Conservation (phyloP, 192 early-diverging fungal species). For the Mortierella antarctica region DNA sequence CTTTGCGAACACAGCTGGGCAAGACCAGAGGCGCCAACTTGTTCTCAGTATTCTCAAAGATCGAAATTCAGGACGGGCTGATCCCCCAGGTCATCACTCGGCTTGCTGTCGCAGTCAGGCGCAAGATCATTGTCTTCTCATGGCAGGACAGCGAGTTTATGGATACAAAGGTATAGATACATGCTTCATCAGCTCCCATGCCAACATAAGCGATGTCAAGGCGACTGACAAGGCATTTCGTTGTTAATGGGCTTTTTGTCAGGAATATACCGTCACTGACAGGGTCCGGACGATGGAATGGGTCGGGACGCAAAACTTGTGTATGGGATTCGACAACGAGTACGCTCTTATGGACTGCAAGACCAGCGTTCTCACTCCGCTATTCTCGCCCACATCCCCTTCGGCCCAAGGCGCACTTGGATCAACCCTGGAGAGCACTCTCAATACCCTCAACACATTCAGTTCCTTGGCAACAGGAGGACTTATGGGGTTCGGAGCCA, state of each 20-base stretch:
- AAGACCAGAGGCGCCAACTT: slow-evolving; percentile 82
- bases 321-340: slow-evolving; percentile 69
- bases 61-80: slow-evolving; percentile 71
- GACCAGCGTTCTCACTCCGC: slow-evolving; percentile 62
- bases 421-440: slow-evolving; percentile 51
- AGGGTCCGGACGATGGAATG: slow-evolving; percentile 81
- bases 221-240: too few relatives aligned
- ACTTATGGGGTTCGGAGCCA: slow-evolving; percentile 60
- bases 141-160: slow-evolving; percentile 81
- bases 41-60: slow-evolving; percentile 77
- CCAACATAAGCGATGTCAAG: too few relatives aligned
- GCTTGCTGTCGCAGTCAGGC: slow-evolving; percentile 78
- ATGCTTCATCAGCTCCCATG: neutral
- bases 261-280: slow-evolving; percentile 80
- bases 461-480: slow-evolving; percentile 37
- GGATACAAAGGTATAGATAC: slow-evolving; percentile 64
- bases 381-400: slow-evolving; percentile 62
- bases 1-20: slow-evolving; percentile 70
- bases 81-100: slow-evolving; percentile 78
- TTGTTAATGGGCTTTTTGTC: neutral
- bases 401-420: slow-evolving; percentile 54
- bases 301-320: slow-evolving; percentile 76
- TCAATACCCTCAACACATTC: slow-evolving; percentile 56
- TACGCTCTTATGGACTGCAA: slow-evolving; percentile 71
- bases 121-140: slow-evolving; percentile 77